Percentiles rank a stretch among this genome's conserved stretches.
Conservation (phyloP, 164 flowering plant genomes). For the Saururus chinensis region DNA sequence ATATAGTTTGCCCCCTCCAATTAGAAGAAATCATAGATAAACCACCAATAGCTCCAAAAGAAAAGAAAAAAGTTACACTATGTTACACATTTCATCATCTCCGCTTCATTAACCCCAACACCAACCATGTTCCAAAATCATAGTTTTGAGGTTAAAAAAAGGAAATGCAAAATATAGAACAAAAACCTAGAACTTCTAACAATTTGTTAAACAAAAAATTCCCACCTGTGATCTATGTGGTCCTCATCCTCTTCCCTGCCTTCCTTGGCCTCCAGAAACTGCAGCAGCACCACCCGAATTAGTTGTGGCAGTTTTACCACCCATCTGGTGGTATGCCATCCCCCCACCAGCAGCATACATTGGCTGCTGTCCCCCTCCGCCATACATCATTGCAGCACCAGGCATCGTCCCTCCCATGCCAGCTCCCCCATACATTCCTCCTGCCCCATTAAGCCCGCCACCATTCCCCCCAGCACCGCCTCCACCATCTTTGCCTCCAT, state of each 20-base stretch:
- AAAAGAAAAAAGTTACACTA: conserved; percentile 4
- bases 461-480: conserved; percentile 4
- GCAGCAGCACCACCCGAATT: conserved; percentile 6
- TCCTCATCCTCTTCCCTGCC: conserved; percentile 9
- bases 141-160: neutral
- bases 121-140: conserved; percentile 1
- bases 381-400: neutral
- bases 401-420: conserved; percentile 19
- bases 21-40: conserved; percentile 1
- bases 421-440: conserved; percentile 6
- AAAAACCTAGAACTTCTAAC: neutral
- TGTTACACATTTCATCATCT: conserved; percentile 5
- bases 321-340: conserved; percentile 28
- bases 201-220: neutral
- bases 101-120: neutral
- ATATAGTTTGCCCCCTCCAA: neutral
- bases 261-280: conserved; percentile 6
- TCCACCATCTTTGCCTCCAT: conserved; percentile 8
- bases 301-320: neutral
- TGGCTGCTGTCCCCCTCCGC: conserved; percentile 3
- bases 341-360: conserved; percentile 12
- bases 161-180: neutral
- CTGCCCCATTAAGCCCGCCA: neutral
- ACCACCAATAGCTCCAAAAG: neutral
- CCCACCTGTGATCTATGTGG: neutral